These are phyloP conservation scores for Neofusicoccum sp. DNA, from an alignment of 2,329 filamentous ascomycete genomes.

Conservation along the genomic window DNA sequence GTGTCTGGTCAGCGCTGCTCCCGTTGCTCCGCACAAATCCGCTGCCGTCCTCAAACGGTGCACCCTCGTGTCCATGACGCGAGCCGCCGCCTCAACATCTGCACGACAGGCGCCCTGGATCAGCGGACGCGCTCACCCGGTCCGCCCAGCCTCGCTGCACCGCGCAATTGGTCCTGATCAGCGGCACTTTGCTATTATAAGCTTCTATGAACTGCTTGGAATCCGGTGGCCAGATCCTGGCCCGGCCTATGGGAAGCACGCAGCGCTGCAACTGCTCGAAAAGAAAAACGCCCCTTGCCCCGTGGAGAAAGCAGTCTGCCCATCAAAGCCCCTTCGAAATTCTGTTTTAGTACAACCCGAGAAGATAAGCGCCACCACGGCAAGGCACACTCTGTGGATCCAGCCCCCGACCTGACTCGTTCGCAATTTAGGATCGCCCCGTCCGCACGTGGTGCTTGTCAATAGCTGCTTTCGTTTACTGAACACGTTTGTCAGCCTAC, in stretches of 20 bases:
- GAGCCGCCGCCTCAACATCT: slow-evolving; percentile 7
- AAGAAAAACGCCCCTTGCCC: slow-evolving; percentile 11
- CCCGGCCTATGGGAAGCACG: neutral
- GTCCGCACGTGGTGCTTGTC: neutral
- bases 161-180: neutral
- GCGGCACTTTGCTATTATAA: slow-evolving; percentile 9
- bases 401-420: slow-evolving; percentile 9
- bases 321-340: neutral
- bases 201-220: slow-evolving; percentile 12
- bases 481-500: slow-evolving; percentile 15
- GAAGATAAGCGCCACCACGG: neutral
- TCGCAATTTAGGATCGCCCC: slow-evolving; percentile 17
- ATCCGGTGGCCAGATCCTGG: neutral
- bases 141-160: slow-evolving; percentile 1
- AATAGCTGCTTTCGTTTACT: slow-evolving; percentile 14
- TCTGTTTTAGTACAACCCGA: slow-evolving; percentile 14
- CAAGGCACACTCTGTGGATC: neutral
- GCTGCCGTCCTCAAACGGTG: neutral
- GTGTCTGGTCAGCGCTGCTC: neutral
- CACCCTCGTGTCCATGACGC: neutral
- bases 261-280: slow-evolving; percentile 4
- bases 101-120: neutral
- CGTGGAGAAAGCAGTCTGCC: slow-evolving; percentile 11
- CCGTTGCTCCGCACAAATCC: slow-evolving; percentile 15
- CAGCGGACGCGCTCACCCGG: slow-evolving; percentile 18